Evolutionary conservation across 2,329 filamentous ascomycete genomes (phyloP).

Genomic region (Calcarisporium arbuscula): DNA sequence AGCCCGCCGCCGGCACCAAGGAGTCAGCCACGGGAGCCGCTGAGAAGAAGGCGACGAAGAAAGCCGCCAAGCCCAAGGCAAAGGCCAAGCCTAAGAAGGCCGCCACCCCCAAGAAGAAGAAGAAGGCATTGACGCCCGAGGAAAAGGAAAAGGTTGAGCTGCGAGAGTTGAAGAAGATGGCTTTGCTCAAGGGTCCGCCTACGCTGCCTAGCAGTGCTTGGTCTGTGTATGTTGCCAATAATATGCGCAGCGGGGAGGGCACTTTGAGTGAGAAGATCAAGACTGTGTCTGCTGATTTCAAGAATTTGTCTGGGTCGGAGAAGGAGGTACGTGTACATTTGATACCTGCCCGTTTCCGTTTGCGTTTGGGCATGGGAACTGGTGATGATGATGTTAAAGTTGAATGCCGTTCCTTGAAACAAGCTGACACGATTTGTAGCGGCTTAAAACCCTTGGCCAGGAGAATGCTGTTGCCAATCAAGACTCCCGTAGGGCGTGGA

Average conservation of each 20-base stretch:
- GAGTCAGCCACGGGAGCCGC: slow-evolving; percentile 14
- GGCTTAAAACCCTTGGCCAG: slow-evolving; percentile 23
- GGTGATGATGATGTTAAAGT: too few relatives aligned
- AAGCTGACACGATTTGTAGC: too few relatives aligned
- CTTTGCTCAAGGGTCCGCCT: slow-evolving; percentile 34
- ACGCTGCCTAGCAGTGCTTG: slow-evolving; percentile 26
- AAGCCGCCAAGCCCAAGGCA: too few relatives aligned
- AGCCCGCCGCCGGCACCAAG: slow-evolving; percentile 17
- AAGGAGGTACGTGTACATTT: slow-evolving; percentile 36
- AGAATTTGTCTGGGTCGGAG: slow-evolving; percentile 33
- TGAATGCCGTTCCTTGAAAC: too few relatives aligned
- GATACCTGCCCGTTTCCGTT: too few relatives aligned
- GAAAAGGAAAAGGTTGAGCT: slow-evolving; percentile 27
- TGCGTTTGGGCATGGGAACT: too few relatives aligned
- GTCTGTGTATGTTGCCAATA: slow-evolving; percentile 30
- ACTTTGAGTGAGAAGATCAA: slow-evolving; percentile 16
- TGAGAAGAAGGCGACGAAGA: slow-evolving; percentile 18
- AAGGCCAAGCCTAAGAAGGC: slow-evolving; percentile 19
- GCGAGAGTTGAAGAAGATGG: slow-evolving; percentile 30
- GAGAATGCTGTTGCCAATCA: slow-evolving; percentile 37
- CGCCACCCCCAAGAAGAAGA: slow-evolving; percentile 20
- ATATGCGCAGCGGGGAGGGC: slow-evolving; percentile 13
- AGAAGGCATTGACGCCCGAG: slow-evolving; percentile 31
- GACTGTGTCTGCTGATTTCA: slow-evolving; percentile 27
- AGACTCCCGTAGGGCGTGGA: slow-evolving; percentile 38